Evolutionary conservation across 768 basidiomycete species (phyloP).

Genomic region (Lactarius akahatsu): DNA sequence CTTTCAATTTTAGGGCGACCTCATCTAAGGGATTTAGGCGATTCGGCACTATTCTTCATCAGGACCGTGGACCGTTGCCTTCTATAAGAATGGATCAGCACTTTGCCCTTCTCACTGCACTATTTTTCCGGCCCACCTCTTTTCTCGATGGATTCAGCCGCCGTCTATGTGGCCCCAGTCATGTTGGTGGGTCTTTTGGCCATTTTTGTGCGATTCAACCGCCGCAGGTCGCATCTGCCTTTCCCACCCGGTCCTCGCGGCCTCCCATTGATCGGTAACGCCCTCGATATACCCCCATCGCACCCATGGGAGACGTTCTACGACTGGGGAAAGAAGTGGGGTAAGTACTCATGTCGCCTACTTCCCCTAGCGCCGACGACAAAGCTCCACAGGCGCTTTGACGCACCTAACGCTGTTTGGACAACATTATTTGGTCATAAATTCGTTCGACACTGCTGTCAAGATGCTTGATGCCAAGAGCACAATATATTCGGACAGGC

Average conservation of each 20-base stretch:
- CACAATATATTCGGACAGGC: slow-evolving; percentile 49
- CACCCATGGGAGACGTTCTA: neutral
- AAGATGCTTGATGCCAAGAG: slow-evolving; percentile 50
- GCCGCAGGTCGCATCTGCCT: neutral
- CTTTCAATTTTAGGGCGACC: too few species aligned
- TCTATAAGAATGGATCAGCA: neutral
- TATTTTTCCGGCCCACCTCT: neutral
- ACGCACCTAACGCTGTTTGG: slow-evolving; percentile 34
- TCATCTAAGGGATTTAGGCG: too few species aligned
- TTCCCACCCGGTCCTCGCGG: neutral
- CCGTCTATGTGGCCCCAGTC: neutral
- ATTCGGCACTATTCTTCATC: too few species aligned
- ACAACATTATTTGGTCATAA: slow-evolving; percentile 49
- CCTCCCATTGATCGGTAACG: neutral
- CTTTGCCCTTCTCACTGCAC: neutral
- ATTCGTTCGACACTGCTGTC: slow-evolving; percentile 41
- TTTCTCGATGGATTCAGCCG: neutral
- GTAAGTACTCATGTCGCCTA: neutral
- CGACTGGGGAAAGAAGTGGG: slow-evolving; percentile 5
- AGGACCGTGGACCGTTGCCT: too few species aligned
- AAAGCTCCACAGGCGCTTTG: slow-evolving; percentile 12
- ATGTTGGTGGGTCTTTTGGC: neutral
- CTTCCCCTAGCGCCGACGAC: neutral
- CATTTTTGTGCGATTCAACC: neutral
- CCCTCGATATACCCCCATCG: neutral